phyloP scores from a whole-genome alignment of 2,329 filamentous ascomycete species.

The Ceratocystis colombiana region DNA sequence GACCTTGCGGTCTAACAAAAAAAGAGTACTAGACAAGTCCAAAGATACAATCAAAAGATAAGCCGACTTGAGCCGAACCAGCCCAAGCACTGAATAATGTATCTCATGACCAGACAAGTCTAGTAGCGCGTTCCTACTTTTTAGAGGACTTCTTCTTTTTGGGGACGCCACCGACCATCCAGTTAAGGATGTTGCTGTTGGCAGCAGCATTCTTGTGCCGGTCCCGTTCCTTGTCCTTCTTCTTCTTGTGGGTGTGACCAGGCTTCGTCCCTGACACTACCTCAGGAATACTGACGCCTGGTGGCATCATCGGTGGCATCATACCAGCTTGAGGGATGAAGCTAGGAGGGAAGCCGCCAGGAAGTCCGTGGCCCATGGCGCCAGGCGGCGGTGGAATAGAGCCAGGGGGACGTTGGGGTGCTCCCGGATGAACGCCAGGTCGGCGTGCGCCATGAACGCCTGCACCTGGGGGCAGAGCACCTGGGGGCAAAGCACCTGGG shows the following conservation, averaged over 20 bases:
- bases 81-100: background rate
- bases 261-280: constrained; percentile 1
- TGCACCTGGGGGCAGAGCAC: background rate
- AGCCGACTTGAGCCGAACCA: background rate
- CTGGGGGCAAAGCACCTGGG: background rate
- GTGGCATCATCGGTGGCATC: constrained; percentile 11
- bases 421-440: background rate
- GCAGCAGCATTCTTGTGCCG: background rate
- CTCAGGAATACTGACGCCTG: background rate
- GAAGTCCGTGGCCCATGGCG: background rate
- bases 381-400: constrained; percentile 14
- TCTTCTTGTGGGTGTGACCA: constrained; percentile 4
- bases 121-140: constrained; percentile 13
- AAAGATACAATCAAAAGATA: constrained; percentile 4
- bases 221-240: background rate
- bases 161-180: background rate
- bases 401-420: background rate
- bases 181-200: constrained; percentile 5
- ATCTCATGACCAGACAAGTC: constrained; percentile 11
- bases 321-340: background rate
- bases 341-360: background rate
- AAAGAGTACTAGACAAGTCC: constrained; percentile 6
- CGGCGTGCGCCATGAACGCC: background rate
- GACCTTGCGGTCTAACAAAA: background rate
- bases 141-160: constrained; percentile 15